These are phyloP conservation scores for Mucor circinelloides DNA, from an alignment of 371 early-diverging fungal species.

Conservation along the genomic window DNA sequence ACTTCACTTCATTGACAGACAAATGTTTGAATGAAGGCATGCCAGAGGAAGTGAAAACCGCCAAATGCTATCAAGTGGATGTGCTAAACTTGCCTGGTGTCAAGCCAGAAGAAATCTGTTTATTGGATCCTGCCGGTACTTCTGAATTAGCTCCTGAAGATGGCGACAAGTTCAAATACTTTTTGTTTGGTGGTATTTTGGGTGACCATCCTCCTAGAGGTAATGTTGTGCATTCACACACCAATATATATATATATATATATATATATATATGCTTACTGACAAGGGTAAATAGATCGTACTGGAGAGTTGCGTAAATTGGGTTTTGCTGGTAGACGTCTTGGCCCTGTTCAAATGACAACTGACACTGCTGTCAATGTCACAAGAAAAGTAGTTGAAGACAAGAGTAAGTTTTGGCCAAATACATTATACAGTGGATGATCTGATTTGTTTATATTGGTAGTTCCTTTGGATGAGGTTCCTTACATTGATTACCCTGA, in stretches of 20 bases:
- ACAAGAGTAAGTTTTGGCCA: conserved; percentile 42
- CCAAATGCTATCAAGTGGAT: conserved; percentile 61
- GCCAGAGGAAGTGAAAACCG: conserved; percentile 58
- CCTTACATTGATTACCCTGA: conserved; percentile 78
- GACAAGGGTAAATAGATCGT: conserved; percentile 56
- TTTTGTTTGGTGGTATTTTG: conserved; percentile 84
- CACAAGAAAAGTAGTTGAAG: conserved; percentile 62
- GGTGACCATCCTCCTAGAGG: conserved; percentile 74
- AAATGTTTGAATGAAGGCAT: conserved; percentile 49
- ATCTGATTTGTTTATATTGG: background rate
- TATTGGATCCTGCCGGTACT: conserved; percentile 73
- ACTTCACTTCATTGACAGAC: conserved; percentile 61
- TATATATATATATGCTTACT: background rate
- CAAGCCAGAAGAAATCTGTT: conserved; percentile 63
- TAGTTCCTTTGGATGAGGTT: conserved; percentile 66
- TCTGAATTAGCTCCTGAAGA: conserved; percentile 68
- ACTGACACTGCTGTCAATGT: conserved; percentile 70
- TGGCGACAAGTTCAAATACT: conserved; percentile 68
- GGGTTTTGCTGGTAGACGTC: conserved; percentile 78
- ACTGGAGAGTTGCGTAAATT: conserved; percentile 73
- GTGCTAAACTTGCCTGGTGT: conserved; percentile 62
- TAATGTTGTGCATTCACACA: conserved; percentile 18
- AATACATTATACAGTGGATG: background rate
- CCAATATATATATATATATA: background rate
- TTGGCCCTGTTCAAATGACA: conserved; percentile 82